Percentiles rank a stretch among this genome's conserved stretches.
Conservation (phyloP, 176 grass and related monocot species). For the Areca catechu region DNA sequence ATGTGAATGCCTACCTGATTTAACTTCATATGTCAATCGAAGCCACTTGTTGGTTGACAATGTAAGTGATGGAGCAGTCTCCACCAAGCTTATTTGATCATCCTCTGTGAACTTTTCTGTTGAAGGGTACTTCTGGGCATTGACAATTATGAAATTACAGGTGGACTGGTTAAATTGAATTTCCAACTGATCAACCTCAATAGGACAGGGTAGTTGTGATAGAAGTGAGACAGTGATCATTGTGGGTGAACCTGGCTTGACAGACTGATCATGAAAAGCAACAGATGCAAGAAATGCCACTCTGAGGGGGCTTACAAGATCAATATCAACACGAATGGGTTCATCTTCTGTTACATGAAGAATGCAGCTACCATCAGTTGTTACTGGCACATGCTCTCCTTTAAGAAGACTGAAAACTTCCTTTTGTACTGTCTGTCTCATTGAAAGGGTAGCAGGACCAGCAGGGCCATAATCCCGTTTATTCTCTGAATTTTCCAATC, state of each 20-base stretch:
- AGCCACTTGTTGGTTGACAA: slow-evolving; percentile 73
- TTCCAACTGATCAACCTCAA: slow-evolving; percentile 70
- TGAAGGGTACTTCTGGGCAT: slow-evolving; percentile 37
- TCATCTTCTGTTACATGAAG: slow-evolving; percentile 33
- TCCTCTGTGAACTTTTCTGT: slow-evolving; percentile 17
- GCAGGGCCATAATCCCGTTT: slow-evolving; percentile 55
- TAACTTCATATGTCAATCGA: slow-evolving; percentile 64
- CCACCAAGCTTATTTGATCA: slow-evolving; percentile 13
- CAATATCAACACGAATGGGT: slow-evolving; percentile 55
- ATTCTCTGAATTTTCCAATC: slow-evolving; percentile 29
- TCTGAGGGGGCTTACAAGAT: slow-evolving; percentile 70
- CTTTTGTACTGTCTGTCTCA: slow-evolving; percentile 60
- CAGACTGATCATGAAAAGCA: slow-evolving; percentile 85
- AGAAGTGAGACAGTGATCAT: slow-evolving; percentile 74
- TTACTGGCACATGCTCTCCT: slow-evolving; percentile 27
- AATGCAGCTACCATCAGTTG: slow-evolving; percentile 22
- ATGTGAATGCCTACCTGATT: slow-evolving; percentile 52
- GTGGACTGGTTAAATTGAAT: slow-evolving; percentile 79
- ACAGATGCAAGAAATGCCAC: slow-evolving; percentile 64
- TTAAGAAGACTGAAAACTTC: slow-evolving; percentile 41
- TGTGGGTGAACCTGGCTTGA: slow-evolving; percentile 61
- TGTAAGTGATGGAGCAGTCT: slow-evolving; percentile 39
- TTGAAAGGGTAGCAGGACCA: slow-evolving; percentile 56
- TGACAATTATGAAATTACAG: slow-evolving; percentile 71
- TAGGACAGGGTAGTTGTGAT: slow-evolving; percentile 66